These are phyloP conservation scores for Eutypa lata DNA, from an alignment of 2,329 filamentous ascomycete species.

Conservation along the genomic window DNA sequence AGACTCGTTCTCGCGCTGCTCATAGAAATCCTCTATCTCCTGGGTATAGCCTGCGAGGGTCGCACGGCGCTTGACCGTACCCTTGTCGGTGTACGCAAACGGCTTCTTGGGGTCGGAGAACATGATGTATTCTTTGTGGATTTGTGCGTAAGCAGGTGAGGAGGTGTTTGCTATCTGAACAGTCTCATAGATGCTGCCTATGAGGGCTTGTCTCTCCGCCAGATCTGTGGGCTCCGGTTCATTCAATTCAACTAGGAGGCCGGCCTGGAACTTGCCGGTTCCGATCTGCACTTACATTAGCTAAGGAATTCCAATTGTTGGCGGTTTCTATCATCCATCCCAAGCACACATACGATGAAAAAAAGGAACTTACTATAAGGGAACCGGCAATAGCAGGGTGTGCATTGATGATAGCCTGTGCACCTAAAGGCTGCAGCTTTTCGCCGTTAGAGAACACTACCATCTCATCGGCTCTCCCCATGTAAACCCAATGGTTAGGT, in stretches of 20 bases:
- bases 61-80: conserved; percentile 38
- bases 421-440: conserved; percentile 29
- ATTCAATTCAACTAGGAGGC: conserved; percentile 25
- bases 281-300: conserved; percentile 9
- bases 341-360: not conserved
- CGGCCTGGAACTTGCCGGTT: conserved; percentile 23
- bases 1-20: conserved; percentile 12
- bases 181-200: conserved; percentile 42
- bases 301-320: not conserved
- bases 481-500: conserved; percentile 26
- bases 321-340: not conserved
- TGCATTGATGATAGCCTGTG: conserved; percentile 22
- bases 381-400: conserved; percentile 22
- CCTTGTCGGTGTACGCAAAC: conserved; percentile 43
- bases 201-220: conserved; percentile 9
- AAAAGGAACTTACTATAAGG: conserved; percentile 10
- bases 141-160: conserved; percentile 37
- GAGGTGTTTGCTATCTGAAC: conserved; percentile 41
- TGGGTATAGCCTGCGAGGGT: conserved; percentile 37
- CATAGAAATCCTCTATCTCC: conserved; percentile 47
- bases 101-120: conserved; percentile 39
- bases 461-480: conserved; percentile 27
- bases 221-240: conserved; percentile 5
- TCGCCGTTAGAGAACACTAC: conserved; percentile 29
- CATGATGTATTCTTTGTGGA: conserved; percentile 39